Percentiles rank a stretch among this genome's conserved stretches.
These are phyloP conservation scores for Fraxinus cuspidata DNA, from an alignment of 257 asterid species.

Conservation along the genomic window DNA sequence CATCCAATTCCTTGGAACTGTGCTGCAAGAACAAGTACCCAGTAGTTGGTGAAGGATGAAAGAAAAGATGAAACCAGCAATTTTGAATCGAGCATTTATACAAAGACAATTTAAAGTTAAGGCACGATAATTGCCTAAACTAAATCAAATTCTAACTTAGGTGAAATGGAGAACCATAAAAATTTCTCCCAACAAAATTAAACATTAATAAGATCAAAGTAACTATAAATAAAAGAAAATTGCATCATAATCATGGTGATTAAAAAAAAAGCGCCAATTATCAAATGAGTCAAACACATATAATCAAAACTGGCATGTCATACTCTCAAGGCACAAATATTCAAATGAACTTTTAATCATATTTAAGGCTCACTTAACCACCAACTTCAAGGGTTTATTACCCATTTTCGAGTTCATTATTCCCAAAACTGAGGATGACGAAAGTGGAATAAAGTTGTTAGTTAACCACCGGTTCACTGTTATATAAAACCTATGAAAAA, in stretches of 20 bases:
- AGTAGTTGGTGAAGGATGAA: constrained; percentile 25
- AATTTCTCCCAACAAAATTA: background rate
- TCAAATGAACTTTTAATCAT: background rate
- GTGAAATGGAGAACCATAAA: background rate
- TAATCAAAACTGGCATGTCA: background rate
- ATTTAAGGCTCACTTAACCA: background rate
- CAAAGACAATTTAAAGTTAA: background rate
- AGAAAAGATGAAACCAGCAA: background rate
- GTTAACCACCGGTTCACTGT: no score
- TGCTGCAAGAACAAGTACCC: constrained; percentile 46
- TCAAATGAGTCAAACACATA: background rate
- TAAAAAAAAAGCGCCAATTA: background rate
- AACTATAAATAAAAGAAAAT: background rate
- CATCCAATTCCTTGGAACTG: constrained; percentile 54
- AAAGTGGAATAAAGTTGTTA: no score
- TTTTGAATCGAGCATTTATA: background rate
- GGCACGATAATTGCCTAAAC: background rate
- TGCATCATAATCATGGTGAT: background rate
- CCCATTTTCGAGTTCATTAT: background rate
- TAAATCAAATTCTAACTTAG: background rate
- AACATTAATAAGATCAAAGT: background rate
- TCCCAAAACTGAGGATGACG: no score
- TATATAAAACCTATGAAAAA: no score
- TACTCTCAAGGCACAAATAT: background rate
- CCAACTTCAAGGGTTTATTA: background rate